Evolutionary conservation across 352 stramenopile species (phyloP), one percentile per base, ranked within the genome.

Genomic region (Phytophthora nicotianae): DNA sequence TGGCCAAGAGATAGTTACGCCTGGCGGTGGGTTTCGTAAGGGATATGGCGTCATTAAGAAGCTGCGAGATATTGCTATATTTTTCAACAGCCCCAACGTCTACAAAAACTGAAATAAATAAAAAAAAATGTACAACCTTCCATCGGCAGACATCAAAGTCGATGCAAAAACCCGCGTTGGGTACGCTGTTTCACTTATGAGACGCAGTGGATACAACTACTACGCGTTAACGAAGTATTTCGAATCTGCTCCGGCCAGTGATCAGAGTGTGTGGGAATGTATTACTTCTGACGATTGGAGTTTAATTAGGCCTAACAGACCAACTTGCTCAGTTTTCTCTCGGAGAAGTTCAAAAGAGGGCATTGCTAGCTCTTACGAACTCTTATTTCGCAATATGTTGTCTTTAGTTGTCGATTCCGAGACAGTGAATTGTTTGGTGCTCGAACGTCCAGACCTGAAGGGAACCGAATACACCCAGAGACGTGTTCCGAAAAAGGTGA

Each of bases 271-370:
- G 0, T 55, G 58, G 58, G 8, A 10, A 4, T 8, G 14, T 2
- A 55, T 66, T 24, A 19, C 40, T 2, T 4, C 2, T 1, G 29
- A 24, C 0, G 40, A 66, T 13, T 59, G 58, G 33, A 38, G 16
- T 6, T 24, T 60, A 5, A 55, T 50, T 16, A 16, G 14, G 10
- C 6, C n/a, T 55, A 9, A 66, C 58, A 8, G 17, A 54, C 16
- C 37, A 58, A 27, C n/a, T 65, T 7, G 47, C 56, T 10, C 56
- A 63, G n/a, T 47, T 55, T 27, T 52, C 48, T 14, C 16, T 65
- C 1, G 47, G 48, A 14, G 57, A 65, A 26, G 49, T 65, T 7
- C 50, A 59, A 38, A 59, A 50, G 8, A 55, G 7, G 42, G 33
- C 2, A 27, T 65, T n/a, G 13, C 58, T 3, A 65, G 40, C 17